phyloP scores from a whole-genome alignment of 371 early-diverging fungal genomes.

The Syncephalastrum contaminatum region DNA sequence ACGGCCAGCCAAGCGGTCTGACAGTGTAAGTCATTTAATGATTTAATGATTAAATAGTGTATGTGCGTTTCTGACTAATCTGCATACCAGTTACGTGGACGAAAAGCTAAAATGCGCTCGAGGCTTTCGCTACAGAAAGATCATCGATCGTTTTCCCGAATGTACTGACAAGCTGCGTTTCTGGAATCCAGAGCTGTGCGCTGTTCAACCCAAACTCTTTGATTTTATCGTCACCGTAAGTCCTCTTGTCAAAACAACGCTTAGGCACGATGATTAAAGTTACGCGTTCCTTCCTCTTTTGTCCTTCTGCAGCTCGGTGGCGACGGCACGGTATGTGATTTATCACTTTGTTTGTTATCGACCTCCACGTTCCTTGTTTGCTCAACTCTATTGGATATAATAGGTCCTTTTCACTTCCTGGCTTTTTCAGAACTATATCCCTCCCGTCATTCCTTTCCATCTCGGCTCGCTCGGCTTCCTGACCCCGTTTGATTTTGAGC shows the following conservation, averaged over 20 bases:
- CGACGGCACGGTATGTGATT: slow-evolving; percentile 83
- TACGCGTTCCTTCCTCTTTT: background rate
- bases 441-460: slow-evolving; percentile 90
- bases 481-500: slow-evolving; percentile 81
- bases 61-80: slow-evolving; percentile 2
- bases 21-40: slow-evolving; percentile 53
- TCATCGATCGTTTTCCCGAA: slow-evolving; percentile 30
- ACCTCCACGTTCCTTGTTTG: slow-evolving; percentile 38
- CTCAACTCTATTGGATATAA: slow-evolving; percentile 69
- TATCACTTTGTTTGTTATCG: slow-evolving; percentile 56
- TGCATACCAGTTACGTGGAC: slow-evolving; percentile 58
- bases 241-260: background rate
- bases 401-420: slow-evolving; percentile 84
- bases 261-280: background rate
- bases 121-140: slow-evolving; percentile 53
- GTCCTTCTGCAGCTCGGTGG: slow-evolving; percentile 67
- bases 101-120: slow-evolving; percentile 57
- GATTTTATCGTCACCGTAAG: slow-evolving; percentile 81
- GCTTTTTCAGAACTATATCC: slow-evolving; percentile 90
- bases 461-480: slow-evolving; percentile 90
- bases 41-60: background rate
- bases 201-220: slow-evolving; percentile 63
- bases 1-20: slow-evolving; percentile 51
- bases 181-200: slow-evolving; percentile 83
- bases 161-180: slow-evolving; percentile 50